Base-by-base conservation (phyloP, 2,329 filamentous ascomycete species). In the Triangularia verruculosa region DNA sequence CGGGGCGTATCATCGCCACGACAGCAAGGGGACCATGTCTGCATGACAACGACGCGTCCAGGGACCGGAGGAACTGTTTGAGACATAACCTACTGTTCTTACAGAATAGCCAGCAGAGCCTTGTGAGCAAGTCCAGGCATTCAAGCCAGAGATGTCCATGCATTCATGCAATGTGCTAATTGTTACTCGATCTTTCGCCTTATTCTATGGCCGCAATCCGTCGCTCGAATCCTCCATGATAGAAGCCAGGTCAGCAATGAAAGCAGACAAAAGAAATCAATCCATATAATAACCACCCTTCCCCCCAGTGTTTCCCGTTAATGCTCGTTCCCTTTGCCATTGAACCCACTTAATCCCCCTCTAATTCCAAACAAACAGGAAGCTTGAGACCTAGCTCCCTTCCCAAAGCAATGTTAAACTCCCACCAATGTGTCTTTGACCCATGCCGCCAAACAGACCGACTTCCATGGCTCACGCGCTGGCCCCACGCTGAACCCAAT, bases 341-440 rank as follows among this genome's bases (percentile, higher is more conserved):
- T 32, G 20, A 34, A 34, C 30, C 27, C 27, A 22, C 58, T n/a
- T n/a, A n/a, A n/a, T n/a, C 12, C 17, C 58, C 20, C 17, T 17
- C 39, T 25, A 25, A 20, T 32, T n/a, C 39, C 51, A 24, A 52
- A 59, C 34, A 59, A 5, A 27, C 17, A 53, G 11, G 20, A 24
- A 53, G 24, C 51, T 27, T 53, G 24, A 24, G 51, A 52, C 51
- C 51, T 24, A 27, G 20, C 12, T 27, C 51, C 51, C 51, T 24
- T 53, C 22, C 51, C 39, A 47, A 47, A 47, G 39, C 39, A 47
- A 59, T 59, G 34, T 27, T 59, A 28, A 54, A 59, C 34, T 39
- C 43, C 57, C 57, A 28, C 34, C 55, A 57, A 57, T 59, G 57
- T 59, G 28, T 59, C 11, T 11, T 20, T 47, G 27, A 53, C 9